Base-by-base conservation (phyloP, 352 stramenopile species). In the Globisporangium acanthophoron region DNA sequence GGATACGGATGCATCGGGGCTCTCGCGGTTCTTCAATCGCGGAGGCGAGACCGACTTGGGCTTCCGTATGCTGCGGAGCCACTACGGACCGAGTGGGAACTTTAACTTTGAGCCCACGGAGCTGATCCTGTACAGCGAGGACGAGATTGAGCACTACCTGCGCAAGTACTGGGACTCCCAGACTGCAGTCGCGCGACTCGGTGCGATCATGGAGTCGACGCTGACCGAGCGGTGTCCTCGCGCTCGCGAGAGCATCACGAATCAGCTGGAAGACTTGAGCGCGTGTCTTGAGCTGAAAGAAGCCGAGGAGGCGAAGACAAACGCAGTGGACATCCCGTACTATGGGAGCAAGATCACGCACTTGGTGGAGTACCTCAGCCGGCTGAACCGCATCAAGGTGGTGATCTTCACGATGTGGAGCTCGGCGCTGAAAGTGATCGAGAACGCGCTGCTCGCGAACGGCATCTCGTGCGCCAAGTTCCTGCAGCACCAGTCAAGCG, bases 401-500 rank as follows among this genome's bases (percentile, higher is more conserved):
- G 85, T 96, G 46, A 64, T 96, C 43, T 96, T 96, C 61, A 90
- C 79, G 18, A 92, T 91, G 76, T 96, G 83, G 83, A 57, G 80
- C 62, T 74, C 67, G 43, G 82, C 74, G 7, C 60, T 96, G 37
- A 67, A 70, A 16, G 70, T 92, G 45, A 64, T 94, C 16, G 68
- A 89, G 48, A 73, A 70, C 21, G 85, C 78, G 24, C 69, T 96
- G 55, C 67, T 67, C 49, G 59, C 74, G 3, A 73, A 70, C 49
- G 72, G 71, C 41, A 77, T 96, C 44, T 74, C 74, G 39, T 84
- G 74, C 53, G 79, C 73, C 20, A 80, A 87, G 51, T 90, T 90
- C 62, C 59, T 88, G n/a, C 69, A 84, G 67, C 80, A 88, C 39
- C 78, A 88, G 59, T 90, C 78, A 24, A 87, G 76, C 46, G 80